Evolutionary conservation across 306 rosid genomes (phyloP), one percentile per base, ranked within the genome.

Genomic region (Citrullus colocynthis): DNA sequence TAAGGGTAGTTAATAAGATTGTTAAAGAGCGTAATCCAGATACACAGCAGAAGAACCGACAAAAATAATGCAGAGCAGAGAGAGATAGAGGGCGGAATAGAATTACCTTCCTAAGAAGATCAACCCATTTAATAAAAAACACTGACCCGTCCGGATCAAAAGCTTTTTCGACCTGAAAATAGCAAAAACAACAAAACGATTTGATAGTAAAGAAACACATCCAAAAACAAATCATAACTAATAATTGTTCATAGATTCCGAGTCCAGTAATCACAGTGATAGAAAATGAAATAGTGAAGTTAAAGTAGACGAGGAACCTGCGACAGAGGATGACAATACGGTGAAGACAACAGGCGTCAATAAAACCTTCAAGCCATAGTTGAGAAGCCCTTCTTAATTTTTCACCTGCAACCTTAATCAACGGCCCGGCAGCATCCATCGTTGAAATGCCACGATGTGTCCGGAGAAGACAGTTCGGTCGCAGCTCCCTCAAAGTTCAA

Each of bases 71-170:
- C 20, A 52, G n/a, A 16, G 20, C 20, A 52, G 2, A 52, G 18
- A 58, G 28, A 79, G 55, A 45, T 6, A 52, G 30, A 41, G 6
- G 7, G 11, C 17, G 13, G 45, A 30, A 42, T 14, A 39, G 42
- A 76, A 34, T 32, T 83, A 90, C 97, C 98, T 91, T 81, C 98
- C 98, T 77, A 92, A 81, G 89, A 92, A 92, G 51, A 94, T 88
- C 57, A 90, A 90, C 58, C 98, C 98, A 63, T 94, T 94, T 12
- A 94, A 80, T 74, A 94, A 91, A 81, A 94, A 94, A 85, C 96
- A 94, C 80, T 94, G 98, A 49, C 93, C 96, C 0, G 97, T 94
- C 67, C 98, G 91, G 16, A 88, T 81, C 85, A 82, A 36, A 74
- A 91, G 90, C 80, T 62, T 79, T 39, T 78, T 87, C 18, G 97